These are phyloP conservation scores for Candida smagusa DNA, from an alignment of 1,139 yeast species.

Conservation along the genomic window DNA sequence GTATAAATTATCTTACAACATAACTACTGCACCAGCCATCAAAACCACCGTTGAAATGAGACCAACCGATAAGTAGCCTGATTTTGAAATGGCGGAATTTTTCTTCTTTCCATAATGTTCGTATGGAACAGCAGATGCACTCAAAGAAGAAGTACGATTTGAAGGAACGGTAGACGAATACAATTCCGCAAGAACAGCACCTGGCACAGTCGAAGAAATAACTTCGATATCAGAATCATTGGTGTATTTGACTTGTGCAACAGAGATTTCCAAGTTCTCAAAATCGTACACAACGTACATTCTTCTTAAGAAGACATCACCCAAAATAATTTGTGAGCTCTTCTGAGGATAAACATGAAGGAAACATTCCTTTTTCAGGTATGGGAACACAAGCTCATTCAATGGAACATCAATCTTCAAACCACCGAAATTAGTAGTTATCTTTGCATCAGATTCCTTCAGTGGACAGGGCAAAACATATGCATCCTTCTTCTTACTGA, in stretches of 20 bases:
- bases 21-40: no score
- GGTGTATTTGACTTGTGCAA: slow-evolving; percentile 17
- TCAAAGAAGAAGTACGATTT: not conserved
- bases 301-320: slow-evolving; percentile 18
- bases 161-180: slow-evolving; percentile 26
- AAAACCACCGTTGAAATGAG: no score
- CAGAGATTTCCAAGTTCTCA: slow-evolving; percentile 15
- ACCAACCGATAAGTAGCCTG: no score
- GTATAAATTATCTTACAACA: no score
- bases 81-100: not conserved
- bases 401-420: slow-evolving; percentile 45
- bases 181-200: slow-evolving; percentile 37
- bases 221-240: slow-evolving; percentile 18
- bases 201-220: slow-evolving; percentile 40
- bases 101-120: not conserved
- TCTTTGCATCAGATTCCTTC: slow-evolving; percentile 12
- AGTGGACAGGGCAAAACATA: slow-evolving; percentile 25
- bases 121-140: not conserved
- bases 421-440: slow-evolving; percentile 52
- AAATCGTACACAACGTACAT: slow-evolving; percentile 22
- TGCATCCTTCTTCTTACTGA: slow-evolving; percentile 22
- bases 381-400: slow-evolving; percentile 24
- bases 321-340: slow-evolving; percentile 7
- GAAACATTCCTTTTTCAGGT: slow-evolving; percentile 16
- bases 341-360: slow-evolving; percentile 16